Conservation (phyloP, 2,329 filamentous ascomycete genomes). For the Chalaropsis thielavioides region DNA sequence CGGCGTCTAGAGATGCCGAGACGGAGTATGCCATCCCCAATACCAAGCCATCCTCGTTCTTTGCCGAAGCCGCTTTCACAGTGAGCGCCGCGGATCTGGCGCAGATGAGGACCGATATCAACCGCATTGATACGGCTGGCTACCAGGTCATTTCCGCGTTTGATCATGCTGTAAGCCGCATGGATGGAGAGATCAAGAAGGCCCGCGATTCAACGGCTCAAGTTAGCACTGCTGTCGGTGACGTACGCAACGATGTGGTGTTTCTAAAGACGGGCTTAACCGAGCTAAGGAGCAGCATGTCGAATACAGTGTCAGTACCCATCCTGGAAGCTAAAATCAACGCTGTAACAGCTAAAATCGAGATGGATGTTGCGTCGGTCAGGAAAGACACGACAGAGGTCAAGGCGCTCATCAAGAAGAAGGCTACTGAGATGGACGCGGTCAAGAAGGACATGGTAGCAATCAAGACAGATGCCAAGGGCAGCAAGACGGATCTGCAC, state of each 20-base stretch:
- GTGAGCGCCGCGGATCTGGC: conserved; percentile 5
- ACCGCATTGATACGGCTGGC: conserved; percentile 27
- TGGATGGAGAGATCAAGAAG: conserved; percentile 26
- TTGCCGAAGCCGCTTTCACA: conserved; percentile 3
- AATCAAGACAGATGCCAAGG: not conserved
- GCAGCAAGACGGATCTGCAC: not conserved
- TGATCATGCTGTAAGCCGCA: conserved; percentile 25
- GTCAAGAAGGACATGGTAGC: not conserved
- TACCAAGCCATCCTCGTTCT: not conserved
- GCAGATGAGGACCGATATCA: conserved; percentile 23
- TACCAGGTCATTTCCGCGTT: conserved; percentile 27
- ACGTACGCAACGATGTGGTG: conserved; percentile 21
- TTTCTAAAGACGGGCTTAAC: conserved; percentile 22
- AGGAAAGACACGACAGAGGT: not conserved
- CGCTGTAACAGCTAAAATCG: not conserved
- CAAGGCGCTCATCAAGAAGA: not conserved
- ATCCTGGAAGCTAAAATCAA: conserved; percentile 2
- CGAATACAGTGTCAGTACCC: not conserved
- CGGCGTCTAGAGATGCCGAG: not conserved
- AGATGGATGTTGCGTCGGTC: not conserved
- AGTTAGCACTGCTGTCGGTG: conserved; percentile 21
- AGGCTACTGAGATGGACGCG: not conserved
- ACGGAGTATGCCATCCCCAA: not conserved
- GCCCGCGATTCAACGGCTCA: conserved; percentile 23
- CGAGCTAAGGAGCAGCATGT: conserved; percentile 16